Base-by-base conservation (phyloP, 2,329 filamentous ascomycete species). In the Fusarium albosuccineum region DNA sequence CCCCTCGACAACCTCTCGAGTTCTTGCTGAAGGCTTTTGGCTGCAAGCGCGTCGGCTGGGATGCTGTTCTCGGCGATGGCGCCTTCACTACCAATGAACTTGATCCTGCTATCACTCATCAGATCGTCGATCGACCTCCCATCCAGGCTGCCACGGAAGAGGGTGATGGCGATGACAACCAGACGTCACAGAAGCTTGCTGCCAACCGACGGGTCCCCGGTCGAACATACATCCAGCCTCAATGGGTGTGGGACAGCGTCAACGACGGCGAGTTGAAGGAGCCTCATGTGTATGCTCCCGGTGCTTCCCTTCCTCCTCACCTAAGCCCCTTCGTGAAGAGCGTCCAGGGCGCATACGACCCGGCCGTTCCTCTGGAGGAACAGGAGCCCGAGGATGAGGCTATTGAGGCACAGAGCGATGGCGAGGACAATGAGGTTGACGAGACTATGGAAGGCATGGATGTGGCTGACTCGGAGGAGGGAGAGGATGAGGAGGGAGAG, bases 201-300 rank as follows among this genome's bases (percentile, higher is more conserved):
- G 79, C 79, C 61, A 91, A 92, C 74, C 89, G 89, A 67, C 89
- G 94, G 64, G 91, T 98, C 64, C 94, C 95, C n/a, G 95, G 95
- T 36, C 87, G 96, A 69, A 93, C 89, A 67, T 99, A 99, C 73
- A 82, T 99, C 57, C 96, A 99, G 82, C 96, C 96, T 17, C 96
- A 99, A 78, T 99, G 97, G 95, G 89, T 99, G 5, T 99, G 96
- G 96, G 96, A 99, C 76, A 95, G 92, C 74, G 83, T 97, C 77
- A 99, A 99, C 77, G 92, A 96, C 45, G 93, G 93, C 66, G 93
- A 95, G 79, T 83, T 99, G 57, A 90, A 97, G 77, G 87, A 92
- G 68, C 89, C 94, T 33, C 93, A 97, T 75, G 81, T 94, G 36
- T 99, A 99, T 75, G 92, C 91, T 1, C 96, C 96, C 2, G 96